Evolutionary conservation across 108 stramenopile genomes (phyloP).

Genomic region (Cyclotella sp.): DNA sequence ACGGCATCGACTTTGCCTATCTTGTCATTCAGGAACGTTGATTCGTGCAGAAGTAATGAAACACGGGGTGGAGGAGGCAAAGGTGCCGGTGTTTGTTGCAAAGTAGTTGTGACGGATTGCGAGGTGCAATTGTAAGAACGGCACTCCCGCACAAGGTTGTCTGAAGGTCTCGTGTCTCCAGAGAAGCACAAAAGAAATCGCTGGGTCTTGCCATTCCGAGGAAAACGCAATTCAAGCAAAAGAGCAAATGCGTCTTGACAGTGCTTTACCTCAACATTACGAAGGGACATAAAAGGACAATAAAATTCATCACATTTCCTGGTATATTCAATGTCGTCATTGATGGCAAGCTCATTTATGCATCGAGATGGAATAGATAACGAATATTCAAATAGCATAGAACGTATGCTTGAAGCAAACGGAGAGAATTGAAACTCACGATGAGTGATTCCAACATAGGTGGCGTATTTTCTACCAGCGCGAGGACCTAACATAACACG

Average conservation of each 20-base stretch:
- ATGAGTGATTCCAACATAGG: conserved; percentile 50
- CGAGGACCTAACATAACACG: conserved; percentile 15
- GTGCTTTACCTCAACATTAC: conserved; percentile 73
- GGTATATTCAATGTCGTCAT: conserved; percentile 15
- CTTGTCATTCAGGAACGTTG: conserved; percentile 58
- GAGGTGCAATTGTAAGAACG: conserved; percentile 11
- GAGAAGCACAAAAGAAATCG: conserved; percentile 66
- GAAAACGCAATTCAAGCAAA: conserved; percentile 51
- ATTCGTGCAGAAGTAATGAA: conserved; percentile 62
- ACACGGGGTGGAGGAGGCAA: conserved; percentile 8
- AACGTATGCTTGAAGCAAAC: conserved; percentile 28
- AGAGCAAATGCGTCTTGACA: conserved; percentile 70
- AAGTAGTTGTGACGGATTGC: not conserved
- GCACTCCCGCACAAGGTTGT: conserved; percentile 58
- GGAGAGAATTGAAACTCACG: conserved; percentile 55
- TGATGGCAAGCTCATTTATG: not conserved
- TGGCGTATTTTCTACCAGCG: not conserved
- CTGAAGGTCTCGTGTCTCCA: conserved; percentile 82
- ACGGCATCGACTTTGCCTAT: conserved; percentile 47
- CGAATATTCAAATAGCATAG: conserved; percentile 29
- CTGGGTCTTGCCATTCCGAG: conserved; percentile 18
- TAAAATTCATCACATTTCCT: conserved; percentile 10
- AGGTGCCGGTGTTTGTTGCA: conserved; percentile 2
- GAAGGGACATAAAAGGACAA: conserved; percentile 59
- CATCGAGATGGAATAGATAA: conserved; percentile 19